These are phyloP conservation scores for Arthrobotrys conoides DNA, from an alignment of 2,329 filamentous ascomycete species.

Conservation along the genomic window DNA sequence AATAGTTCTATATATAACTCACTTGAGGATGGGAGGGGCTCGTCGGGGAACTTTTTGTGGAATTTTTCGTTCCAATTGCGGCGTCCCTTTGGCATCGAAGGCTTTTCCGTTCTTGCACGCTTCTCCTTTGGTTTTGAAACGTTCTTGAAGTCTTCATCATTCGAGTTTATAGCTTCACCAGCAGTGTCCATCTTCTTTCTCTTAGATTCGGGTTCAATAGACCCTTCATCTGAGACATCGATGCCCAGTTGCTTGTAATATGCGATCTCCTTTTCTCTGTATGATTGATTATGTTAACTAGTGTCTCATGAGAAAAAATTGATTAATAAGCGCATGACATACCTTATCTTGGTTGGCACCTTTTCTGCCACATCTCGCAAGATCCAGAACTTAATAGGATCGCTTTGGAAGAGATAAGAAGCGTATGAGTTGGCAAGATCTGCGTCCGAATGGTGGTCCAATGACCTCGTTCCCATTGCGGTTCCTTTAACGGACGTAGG, in stretches of 20 bases:
- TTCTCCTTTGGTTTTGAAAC: neutral
- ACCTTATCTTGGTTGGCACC: constrained; percentile 49
- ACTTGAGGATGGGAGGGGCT: constrained; percentile 25
- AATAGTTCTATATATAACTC: neutral
- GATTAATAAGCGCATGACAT: neutral
- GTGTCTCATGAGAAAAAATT: neutral
- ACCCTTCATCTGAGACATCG: neutral
- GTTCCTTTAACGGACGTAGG: constrained; percentile 14
- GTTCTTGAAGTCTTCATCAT: neutral
- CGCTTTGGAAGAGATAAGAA: constrained; percentile 26
- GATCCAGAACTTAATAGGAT: constrained; percentile 35
- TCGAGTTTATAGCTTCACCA: neutral
- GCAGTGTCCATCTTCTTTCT: neutral
- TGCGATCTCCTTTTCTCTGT: constrained; percentile 14
- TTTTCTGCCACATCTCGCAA: constrained; percentile 56
- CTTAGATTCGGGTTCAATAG: neutral
- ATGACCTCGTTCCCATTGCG: constrained; percentile 27
- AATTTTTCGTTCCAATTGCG: constrained; percentile 36
- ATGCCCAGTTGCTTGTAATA: constrained; percentile 1
- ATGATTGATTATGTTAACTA: neutral
- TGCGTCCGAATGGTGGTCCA: constrained; percentile 33
- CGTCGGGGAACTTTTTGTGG: neutral
- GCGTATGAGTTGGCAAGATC: constrained; percentile 19
- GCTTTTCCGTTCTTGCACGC: neutral
- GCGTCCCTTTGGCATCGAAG: constrained; percentile 2